These are phyloP conservation scores for Pleurotus ostreatus DNA, from an alignment of 768 basidiomycete species.

Conservation along the genomic window DNA sequence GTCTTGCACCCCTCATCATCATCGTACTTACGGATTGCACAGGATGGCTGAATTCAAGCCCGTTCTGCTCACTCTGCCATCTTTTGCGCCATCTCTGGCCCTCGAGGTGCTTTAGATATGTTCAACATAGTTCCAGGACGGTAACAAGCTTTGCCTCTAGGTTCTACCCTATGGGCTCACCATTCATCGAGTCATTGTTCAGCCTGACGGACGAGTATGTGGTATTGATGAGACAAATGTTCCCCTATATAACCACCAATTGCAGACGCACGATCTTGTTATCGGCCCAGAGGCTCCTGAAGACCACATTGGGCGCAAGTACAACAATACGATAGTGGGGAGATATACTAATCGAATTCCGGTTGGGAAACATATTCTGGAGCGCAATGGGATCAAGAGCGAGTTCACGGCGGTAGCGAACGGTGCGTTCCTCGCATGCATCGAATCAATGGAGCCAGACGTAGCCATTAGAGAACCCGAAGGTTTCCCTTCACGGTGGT, in stretches of 20 bases:
- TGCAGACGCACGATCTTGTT: conserved; percentile 71
- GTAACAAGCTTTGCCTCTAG: conserved; percentile 27
- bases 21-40: neutral
- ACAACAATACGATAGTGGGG: conserved; percentile 71
- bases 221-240: neutral
- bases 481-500: conserved; percentile 73
- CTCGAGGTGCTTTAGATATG: conserved; percentile 43
- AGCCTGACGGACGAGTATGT: conserved; percentile 59
- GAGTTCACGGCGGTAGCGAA: conserved; percentile 42
- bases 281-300: conserved; percentile 65
- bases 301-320: conserved; percentile 57
- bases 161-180: conserved; percentile 66
- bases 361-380: conserved; percentile 47
- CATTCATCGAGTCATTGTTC: conserved; percentile 62
- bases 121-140: neutral
- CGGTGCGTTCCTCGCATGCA: conserved; percentile 23
- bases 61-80: conserved; percentile 49
- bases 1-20: too few relatives aligned
- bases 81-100: conserved; percentile 53
- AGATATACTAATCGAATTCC: conserved; percentile 73
- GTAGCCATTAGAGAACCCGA: conserved; percentile 33
- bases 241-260: conserved; percentile 5
- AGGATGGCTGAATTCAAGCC: conserved; percentile 47
- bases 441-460: neutral
- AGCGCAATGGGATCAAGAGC: conserved; percentile 48